Base-by-base conservation (phyloP, 352 stramenopile species). In the Thraustochytrium striatum region DNA sequence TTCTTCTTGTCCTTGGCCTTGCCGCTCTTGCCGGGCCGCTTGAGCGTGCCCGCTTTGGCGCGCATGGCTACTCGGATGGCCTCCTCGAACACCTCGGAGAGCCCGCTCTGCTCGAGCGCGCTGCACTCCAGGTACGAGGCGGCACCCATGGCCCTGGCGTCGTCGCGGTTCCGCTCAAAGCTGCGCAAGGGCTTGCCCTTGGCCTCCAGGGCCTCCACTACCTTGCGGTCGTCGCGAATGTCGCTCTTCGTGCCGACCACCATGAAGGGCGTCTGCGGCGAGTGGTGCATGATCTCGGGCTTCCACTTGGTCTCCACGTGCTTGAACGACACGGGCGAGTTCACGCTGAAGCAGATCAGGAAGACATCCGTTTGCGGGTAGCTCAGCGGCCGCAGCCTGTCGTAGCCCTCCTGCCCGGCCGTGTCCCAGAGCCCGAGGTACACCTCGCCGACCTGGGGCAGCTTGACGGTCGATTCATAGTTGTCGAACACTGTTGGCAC, bases 301-400 rank as follows among this genome's bases (percentile, higher is more conserved):
- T 82, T 79, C 75, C 70, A 86, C 55, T 86, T 98, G 81, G 89
- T 92, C 82, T 93, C 91, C 44, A 98, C 91, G 83, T 98, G 97
- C 81, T 98, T 92, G 83, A 97, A 98, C 7, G 91, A 97, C 9
- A 88, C 91, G 16, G 89, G 89, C 75, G 55, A 69, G 33, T 82
- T 91, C 70, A 98, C 90, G 28, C 91, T 93, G 85, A 97, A 98
- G 83, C 92, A 97, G 75, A 98, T 90, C 25, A 98, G 86, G 72
- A 98, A 98, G 21, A 98, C 92, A 72, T 98, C 92, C 21, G 94
- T 98, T 84, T 96, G 90, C 16, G 93, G 93, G 85, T 98, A 98
- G 65, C 89, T 96, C 59, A 98, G 85, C 61, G 93, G 93, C 32
- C 94, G 89, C 62, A 98, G 83, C 28, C 92, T 89, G 82, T 98